phyloP scores from a whole-genome alignment of 2,329 filamentous ascomycete species.

The Alternaria longipes region DNA sequence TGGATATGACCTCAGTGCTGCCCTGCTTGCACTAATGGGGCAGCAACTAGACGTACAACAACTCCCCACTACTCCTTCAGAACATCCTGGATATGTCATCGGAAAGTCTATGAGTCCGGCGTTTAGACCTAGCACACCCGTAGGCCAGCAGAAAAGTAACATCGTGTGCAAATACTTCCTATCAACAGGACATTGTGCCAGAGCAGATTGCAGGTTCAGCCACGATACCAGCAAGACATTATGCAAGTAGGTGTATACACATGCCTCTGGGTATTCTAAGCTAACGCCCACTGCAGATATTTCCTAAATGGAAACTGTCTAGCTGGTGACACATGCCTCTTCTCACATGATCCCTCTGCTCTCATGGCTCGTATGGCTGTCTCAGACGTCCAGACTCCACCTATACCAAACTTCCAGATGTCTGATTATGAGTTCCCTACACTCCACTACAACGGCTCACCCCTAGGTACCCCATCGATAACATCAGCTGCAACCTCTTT shows the following conservation, averaged over 20 bases:
- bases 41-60: slow-evolving; percentile 64
- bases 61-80: slow-evolving; percentile 57
- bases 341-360: slow-evolving; percentile 92
- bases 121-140: slow-evolving; percentile 77
- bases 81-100: slow-evolving; percentile 76
- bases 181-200: slow-evolving; percentile 91
- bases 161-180: slow-evolving; percentile 98
- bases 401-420: slow-evolving; percentile 76
- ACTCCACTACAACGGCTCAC: slow-evolving; percentile 62
- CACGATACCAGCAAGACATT: slow-evolving; percentile 95
- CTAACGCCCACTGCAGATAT: slow-evolving; percentile 68
- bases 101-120: slow-evolving; percentile 87
- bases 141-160: slow-evolving; percentile 78
- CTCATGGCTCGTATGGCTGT: slow-evolving; percentile 83
- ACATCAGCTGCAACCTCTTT: slow-evolving; percentile 53
- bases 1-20: slow-evolving; percentile 91
- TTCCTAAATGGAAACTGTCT: slow-evolving; percentile 97
- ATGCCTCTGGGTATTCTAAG: slow-evolving; percentile 10
- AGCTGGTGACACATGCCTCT: slow-evolving; percentile 91
- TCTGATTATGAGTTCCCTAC: slow-evolving; percentile 89
- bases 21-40: slow-evolving; percentile 89
- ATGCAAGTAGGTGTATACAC: slow-evolving; percentile 81
- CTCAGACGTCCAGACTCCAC: slow-evolving; percentile 72
- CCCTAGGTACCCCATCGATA: slow-evolving; percentile 53
- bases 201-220: slow-evolving; percentile 95